phyloP scores from a whole-genome alignment of 495 filamentous ascomycete species.

The Tuber magnatum region DNA sequence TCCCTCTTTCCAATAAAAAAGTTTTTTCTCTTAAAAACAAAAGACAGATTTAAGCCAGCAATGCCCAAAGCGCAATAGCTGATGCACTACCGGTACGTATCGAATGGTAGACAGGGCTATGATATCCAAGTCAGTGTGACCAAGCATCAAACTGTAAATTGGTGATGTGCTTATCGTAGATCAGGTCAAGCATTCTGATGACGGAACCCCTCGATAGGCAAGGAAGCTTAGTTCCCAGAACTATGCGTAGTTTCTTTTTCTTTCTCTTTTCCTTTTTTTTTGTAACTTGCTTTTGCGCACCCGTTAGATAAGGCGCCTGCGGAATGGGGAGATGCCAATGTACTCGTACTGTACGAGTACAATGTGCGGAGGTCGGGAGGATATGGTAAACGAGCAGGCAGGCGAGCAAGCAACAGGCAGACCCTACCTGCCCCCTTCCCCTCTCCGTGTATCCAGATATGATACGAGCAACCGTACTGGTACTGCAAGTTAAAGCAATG shows the following conservation, averaged over 20 bases:
- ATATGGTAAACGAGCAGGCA: background rate
- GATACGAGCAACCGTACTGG: background rate
- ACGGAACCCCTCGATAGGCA: slow-evolving; percentile 2
- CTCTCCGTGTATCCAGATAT: background rate
- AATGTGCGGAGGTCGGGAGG: background rate
- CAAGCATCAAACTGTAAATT: background rate
- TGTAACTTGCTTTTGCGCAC: slow-evolving; percentile 19
- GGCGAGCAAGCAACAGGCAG: background rate
- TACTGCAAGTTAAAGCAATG: background rate
- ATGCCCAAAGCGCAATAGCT: background rate
- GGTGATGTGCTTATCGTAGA: background rate
- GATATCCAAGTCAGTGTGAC: background rate
- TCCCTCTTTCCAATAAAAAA: background rate
- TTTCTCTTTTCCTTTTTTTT: background rate
- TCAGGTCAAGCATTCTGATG: background rate
- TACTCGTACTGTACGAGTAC: background rate
- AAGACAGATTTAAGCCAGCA: background rate
- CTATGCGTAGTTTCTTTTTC: slow-evolving; percentile 8
- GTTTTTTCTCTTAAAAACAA: background rate
- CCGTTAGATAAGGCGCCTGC: slow-evolving; percentile 3
- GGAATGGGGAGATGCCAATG: background rate
- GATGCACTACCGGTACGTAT: background rate
- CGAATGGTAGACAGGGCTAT: background rate
- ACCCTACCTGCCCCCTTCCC: background rate
- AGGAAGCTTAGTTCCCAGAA: background rate